Base-by-base conservation (phyloP, 2,329 filamentous ascomycete genomes). In the Aspergillus pseudoglaucus region DNA sequence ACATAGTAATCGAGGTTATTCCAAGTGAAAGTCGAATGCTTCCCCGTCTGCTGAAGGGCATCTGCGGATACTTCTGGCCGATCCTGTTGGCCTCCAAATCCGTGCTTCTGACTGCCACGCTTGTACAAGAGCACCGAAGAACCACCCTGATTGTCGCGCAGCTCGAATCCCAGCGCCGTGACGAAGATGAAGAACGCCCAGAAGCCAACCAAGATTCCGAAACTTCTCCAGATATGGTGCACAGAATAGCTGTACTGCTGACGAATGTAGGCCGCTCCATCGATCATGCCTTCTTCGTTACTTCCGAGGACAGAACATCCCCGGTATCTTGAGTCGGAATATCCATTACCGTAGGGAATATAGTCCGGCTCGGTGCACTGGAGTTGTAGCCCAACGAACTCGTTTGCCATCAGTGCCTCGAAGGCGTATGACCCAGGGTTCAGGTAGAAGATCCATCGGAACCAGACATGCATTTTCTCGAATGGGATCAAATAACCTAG, bases 1-100 rank as follows among this genome's bases (percentile, higher is more conserved):
- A 76, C 83, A 53, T 62, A 76, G 62, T 95, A 95, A 59, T 84
- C 87, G 45, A 95, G 80, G 47, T 86, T 77, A 62, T 90, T 86
- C 86, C 88, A 95, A 0, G 89, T 93, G 47, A 94, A 75, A 2
- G 87, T 75, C 35, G 83, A 82, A 51, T 85, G 81, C 43, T 85
- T 84, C 54, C 52, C 83, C 0, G 80, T 87, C 61, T 86, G 48
- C 1, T 50, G 39, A 4, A 63, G 51, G 0, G 53, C 47, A 5
- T 27, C 35, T 1, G 40, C 37, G 7, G 54, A 44, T 2, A 46
- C 48, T 9, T 40, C 32, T 1, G 50, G 20, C 12, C 25, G 17
- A 22, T 35, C 17, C 8, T n/a, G 14, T 4, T 25, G 14, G 1
- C 18, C 18, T 18, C 33, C 42, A 35, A 14, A 10, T 33, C 39